Conservation (phyloP, 1,139 yeast species). For the Trichomonascaceae sp. region DNA sequence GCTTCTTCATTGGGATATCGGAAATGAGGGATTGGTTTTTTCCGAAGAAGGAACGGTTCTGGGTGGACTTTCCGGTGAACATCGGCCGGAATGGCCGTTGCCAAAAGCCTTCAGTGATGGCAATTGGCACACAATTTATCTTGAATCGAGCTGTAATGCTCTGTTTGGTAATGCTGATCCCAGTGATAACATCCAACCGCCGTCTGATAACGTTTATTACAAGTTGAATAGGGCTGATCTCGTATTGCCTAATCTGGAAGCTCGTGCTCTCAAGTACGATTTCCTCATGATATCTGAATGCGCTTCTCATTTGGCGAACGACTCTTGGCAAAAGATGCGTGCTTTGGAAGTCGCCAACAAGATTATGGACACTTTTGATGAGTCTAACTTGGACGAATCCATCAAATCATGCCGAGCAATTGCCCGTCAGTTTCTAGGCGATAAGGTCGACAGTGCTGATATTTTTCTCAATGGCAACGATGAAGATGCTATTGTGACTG, state of each 20-base stretch:
- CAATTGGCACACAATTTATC: constrained; percentile 50
- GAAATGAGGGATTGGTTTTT: constrained; percentile 80
- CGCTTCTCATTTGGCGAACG: constrained; percentile 71
- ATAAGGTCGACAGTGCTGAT: constrained; percentile 52
- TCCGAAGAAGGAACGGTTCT: constrained; percentile 58
- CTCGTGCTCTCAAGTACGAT: constrained; percentile 70
- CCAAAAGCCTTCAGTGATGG: constrained; percentile 50
- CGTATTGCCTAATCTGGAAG: constrained; percentile 79
- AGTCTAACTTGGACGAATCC: constrained; percentile 37
- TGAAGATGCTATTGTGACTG: constrained; percentile 45
- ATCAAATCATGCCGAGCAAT: constrained; percentile 58
- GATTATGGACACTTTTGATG: constrained; percentile 78
- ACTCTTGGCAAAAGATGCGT: constrained; percentile 72
- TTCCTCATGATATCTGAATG: constrained; percentile 87
- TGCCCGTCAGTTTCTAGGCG: constrained; percentile 61
- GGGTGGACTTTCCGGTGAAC: constrained; percentile 84
- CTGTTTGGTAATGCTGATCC: constrained; percentile 69
- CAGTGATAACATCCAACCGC: constrained; percentile 48
- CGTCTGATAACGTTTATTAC: constrained; percentile 63
- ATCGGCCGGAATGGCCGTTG: constrained; percentile 69
- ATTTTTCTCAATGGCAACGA: constrained; percentile 39
- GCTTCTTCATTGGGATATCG: constrained; percentile 78
- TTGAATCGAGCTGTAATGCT: constrained; percentile 91
- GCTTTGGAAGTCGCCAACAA: constrained; percentile 72
- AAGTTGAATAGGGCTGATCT: constrained; percentile 63